Evolutionary conservation across 2,329 filamentous ascomycete species (phyloP), one percentile per base, ranked within the genome.

Genomic region (Ophiocordyceps robertsii): DNA sequence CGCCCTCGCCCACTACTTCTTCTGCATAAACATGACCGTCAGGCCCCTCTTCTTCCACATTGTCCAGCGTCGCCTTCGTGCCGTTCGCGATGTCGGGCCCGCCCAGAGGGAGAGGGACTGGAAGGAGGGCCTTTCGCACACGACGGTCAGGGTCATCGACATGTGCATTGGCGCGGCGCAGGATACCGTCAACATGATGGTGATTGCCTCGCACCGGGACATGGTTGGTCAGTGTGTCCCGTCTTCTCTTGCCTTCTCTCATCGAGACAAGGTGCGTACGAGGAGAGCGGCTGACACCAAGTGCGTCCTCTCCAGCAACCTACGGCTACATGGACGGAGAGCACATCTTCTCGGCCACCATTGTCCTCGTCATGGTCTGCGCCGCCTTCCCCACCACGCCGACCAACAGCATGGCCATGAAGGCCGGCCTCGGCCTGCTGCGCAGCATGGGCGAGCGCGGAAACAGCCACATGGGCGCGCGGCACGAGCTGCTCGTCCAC

Each of bases 241-340:
- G 27, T 35, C n/a, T 21, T 29, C 12, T 33, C 36, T 17, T n/a
- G 16, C 27, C 14, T 31, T 33, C 19, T 19, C 19, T 19, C 19
- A 19, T 19, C 19, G 19, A 19, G 19, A 19, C 19, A 19, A 19
- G n/a, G 19, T 19, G 4, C 19, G 19, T 19, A 3, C 4, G 4
- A 19, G 19, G 19, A 19, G 19, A 19, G 19, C 19, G 4, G 19
- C 6, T 35, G 32, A 37, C 42, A 64, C 7, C 2, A 6, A 6
- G 4, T 19, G 19, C 19, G 19, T 19, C 19, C 4, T 19, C 24
- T 19, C 24, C 29, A 50, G 69, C 72, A 17, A 75, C 71, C 0
- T 75, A 72, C 49, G 72, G 72, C 21, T 76, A 73, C 51, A 71
- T 75, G 60, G 72, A 76, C 44, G 67, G 69, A 14, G 72, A 76